Percentiles rank a stretch among this genome's conserved stretches.
phyloP scores from a whole-genome alignment of 371 early-diverging fungal genomes.

The Rhizopus microsporus region DNA sequence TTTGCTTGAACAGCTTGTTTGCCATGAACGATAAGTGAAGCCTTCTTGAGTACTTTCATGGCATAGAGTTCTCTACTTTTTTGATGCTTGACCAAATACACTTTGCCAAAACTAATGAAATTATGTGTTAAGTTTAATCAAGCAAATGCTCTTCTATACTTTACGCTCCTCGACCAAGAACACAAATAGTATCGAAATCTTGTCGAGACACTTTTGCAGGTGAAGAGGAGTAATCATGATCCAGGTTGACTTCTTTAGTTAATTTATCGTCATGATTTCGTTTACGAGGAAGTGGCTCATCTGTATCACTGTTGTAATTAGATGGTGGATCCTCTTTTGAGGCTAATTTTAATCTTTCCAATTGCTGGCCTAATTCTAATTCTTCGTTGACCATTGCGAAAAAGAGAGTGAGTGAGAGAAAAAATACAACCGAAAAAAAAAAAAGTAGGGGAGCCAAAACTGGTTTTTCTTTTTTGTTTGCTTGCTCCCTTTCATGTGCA shows the following conservation, averaged over 20 bases:
- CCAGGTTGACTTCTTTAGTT: slow-evolving; percentile 27
- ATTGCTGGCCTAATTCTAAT: background rate
- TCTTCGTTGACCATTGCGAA: slow-evolving; percentile 5
- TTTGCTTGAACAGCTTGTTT: slow-evolving; percentile 73
- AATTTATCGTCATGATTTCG: slow-evolving; percentile 10
- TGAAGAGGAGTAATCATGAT: slow-evolving; percentile 26
- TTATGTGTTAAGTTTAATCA: background rate
- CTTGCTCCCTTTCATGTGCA: background rate
- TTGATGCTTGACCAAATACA: slow-evolving; percentile 77
- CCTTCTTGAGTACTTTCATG: slow-evolving; percentile 94
- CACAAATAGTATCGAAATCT: slow-evolving; percentile 89
- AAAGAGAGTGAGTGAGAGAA: background rate
- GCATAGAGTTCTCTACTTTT: slow-evolving; percentile 70
- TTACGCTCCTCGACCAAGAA: slow-evolving; percentile 94
- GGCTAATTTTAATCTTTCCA: slow-evolving; percentile 17
- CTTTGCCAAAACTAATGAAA: slow-evolving; percentile 69
- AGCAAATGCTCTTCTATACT: background rate
- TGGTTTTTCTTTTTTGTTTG: background rate
- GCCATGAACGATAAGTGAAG: slow-evolving; percentile 72
- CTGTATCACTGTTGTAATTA: slow-evolving; percentile 44
- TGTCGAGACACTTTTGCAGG: slow-evolving; percentile 65
- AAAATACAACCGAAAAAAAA: background rate
- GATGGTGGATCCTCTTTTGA: slow-evolving; percentile 33
- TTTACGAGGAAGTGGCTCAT: slow-evolving; percentile 41
- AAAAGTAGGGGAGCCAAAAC: too few relatives aligned